Evolutionary conservation across 2,329 filamentous ascomycete genomes (phyloP).

Genomic region (Talaromyces sp.): DNA sequence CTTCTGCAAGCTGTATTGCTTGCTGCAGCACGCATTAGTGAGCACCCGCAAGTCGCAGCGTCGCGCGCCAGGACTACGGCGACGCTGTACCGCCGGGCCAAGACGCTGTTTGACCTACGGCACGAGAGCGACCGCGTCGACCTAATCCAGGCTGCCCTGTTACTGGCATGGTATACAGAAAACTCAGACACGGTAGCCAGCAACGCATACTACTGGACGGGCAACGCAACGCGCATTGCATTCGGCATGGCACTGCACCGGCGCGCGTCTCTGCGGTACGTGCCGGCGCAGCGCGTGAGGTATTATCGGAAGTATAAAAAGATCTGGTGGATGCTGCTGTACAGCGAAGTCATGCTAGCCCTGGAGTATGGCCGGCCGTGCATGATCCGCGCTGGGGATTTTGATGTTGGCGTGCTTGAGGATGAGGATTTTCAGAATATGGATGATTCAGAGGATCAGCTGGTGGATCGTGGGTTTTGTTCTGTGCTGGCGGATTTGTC

Average conservation of each 20-base stretch:
- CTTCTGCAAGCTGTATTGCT: conserved; percentile 24
- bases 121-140: conserved; percentile 22
- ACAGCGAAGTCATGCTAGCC: conserved; percentile 5
- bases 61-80: conserved; percentile 18
- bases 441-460: neutral
- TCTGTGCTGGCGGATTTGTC: neutral
- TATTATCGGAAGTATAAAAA: conserved; percentile 6
- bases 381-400: neutral
- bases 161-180: conserved; percentile 23
- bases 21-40: conserved; percentile 19
- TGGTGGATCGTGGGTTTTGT: neutral
- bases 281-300: neutral
- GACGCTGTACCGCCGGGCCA: conserved; percentile 21
- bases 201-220: conserved; percentile 23
- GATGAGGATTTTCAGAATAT: conserved; percentile 1
- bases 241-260: conserved; percentile 25
- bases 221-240: conserved; percentile 22
- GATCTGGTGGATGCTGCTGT: conserved; percentile 5
- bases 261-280: neutral
- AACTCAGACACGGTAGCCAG: conserved; percentile 16
- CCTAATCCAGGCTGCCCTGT: conserved; percentile 22
- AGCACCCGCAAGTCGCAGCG: conserved; percentile 18
- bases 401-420: neutral
- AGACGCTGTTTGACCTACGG: conserved; percentile 21
- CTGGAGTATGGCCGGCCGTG: conserved; percentile 7